Percentiles rank a stretch among this genome's conserved stretches.
Conservation (phyloP, 805 yeast genomes). For the Cyberlindnera petersonii region DNA sequence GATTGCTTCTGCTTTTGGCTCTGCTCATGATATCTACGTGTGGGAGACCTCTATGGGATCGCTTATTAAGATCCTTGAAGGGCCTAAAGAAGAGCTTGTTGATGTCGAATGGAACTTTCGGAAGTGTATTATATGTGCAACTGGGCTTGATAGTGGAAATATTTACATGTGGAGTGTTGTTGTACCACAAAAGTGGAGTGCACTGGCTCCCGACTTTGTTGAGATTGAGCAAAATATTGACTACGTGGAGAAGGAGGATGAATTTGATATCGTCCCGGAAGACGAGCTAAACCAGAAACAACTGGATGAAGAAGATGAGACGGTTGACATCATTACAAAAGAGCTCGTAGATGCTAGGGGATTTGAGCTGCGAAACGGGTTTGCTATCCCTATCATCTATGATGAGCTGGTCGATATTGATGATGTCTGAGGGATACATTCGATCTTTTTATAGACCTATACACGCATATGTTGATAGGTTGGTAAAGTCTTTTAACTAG, state of each 20-base stretch:
- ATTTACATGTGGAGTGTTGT: slow-evolving; percentile 78
- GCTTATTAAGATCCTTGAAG: slow-evolving; percentile 83
- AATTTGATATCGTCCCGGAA: slow-evolving; percentile 76
- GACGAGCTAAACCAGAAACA: slow-evolving; percentile 59
- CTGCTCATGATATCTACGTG: slow-evolving; percentile 82
- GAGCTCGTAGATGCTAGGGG: slow-evolving; percentile 75
- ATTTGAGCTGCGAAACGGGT: slow-evolving; percentile 49
- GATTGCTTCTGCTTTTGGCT: slow-evolving; percentile 85
- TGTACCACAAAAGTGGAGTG: slow-evolving; percentile 92
- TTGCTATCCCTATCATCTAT: slow-evolving; percentile 53
- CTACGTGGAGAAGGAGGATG: slow-evolving; percentile 86
- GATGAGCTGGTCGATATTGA: slow-evolving; percentile 9
- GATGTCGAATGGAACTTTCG: slow-evolving; percentile 85
- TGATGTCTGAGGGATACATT: background rate
- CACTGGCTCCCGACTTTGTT: slow-evolving; percentile 93
- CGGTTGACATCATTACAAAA: slow-evolving; percentile 60
- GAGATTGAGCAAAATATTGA: slow-evolving; percentile 90
- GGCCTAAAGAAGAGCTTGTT: slow-evolving; percentile 82
- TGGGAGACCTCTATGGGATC: slow-evolving; percentile 93
- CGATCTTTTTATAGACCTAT: too few species aligned
- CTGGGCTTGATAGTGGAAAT: slow-evolving; percentile 81
- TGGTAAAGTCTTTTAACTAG: background rate
- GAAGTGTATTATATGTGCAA: slow-evolving; percentile 70
- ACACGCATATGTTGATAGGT: too few species aligned
- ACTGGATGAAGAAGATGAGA: slow-evolving; percentile 59